These are phyloP conservation scores for Penicillium sp. DNA, from an alignment of 2,329 filamentous ascomycete species.

Conservation along the genomic window DNA sequence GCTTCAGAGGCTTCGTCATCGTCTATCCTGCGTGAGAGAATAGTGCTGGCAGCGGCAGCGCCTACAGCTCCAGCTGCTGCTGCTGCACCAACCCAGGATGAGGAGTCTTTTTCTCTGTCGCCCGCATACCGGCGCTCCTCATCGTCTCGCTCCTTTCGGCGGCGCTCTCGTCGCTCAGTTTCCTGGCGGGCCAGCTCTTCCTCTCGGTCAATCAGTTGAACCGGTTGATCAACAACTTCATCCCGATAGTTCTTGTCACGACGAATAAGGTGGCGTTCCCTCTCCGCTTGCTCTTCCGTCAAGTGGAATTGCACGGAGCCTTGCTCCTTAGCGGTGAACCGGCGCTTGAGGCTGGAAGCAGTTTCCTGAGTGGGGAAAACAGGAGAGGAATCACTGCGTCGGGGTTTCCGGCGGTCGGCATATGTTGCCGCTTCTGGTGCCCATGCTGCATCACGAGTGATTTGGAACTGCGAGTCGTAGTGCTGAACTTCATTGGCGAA, in stretches of 20 bases:
- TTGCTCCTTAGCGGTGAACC: conserved; percentile 38
- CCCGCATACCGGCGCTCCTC: conserved; percentile 17
- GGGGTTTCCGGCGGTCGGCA: conserved; percentile 23
- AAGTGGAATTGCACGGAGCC: conserved; percentile 58
- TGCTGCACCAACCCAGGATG: conserved; percentile 41
- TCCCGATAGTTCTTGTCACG: conserved; percentile 26
- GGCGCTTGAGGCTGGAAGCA: conserved; percentile 32
- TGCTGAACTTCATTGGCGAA: conserved; percentile 34
- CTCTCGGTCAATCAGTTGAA: conserved; percentile 32
- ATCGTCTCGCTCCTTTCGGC: conserved; percentile 22
- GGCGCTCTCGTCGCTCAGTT: conserved; percentile 21
- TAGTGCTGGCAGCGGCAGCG: conserved; percentile 48
- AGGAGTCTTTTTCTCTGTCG: conserved; percentile 31
- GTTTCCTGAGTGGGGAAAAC: conserved; percentile 37
- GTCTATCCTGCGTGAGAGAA: conserved; percentile 35
- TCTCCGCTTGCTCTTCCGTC: conserved; percentile 56
- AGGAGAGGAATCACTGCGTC: conserved; percentile 50
- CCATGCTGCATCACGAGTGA: conserved; percentile 15
- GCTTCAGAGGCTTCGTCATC: conserved; percentile 32
- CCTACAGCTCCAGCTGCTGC: conserved; percentile 53
- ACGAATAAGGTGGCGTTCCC: conserved; percentile 42
- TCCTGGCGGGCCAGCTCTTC: conserved; percentile 24
- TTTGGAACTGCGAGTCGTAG: conserved; percentile 20
- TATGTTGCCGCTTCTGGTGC: conserved; percentile 10
- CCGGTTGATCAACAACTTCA: conserved; percentile 21